Evolutionary conservation across 2,329 filamentous ascomycete species (phyloP).

Genomic region (Endoconidiophora laricicola): DNA sequence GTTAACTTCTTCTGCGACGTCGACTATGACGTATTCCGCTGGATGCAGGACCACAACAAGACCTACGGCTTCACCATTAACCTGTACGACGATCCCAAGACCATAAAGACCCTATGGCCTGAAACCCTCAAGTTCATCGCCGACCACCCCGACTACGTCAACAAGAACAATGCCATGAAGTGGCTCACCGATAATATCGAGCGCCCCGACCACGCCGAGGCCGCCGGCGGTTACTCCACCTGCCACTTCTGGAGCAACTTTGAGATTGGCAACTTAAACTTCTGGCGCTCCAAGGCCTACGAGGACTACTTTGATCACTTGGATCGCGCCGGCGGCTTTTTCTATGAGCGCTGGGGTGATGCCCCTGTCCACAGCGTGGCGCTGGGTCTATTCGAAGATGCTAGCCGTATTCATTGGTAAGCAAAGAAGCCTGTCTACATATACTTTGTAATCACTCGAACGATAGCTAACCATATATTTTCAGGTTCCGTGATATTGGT

Average conservation of each 20-base stretch:
- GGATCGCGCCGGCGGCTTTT: slow-evolving; percentile 88
- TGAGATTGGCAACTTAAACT: slow-evolving; percentile 82
- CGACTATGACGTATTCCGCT: slow-evolving; percentile 96
- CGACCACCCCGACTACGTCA: slow-evolving; percentile 64
- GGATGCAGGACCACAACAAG: slow-evolving; percentile 96
- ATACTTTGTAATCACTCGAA: too few relatives aligned
- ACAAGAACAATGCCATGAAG: slow-evolving; percentile 67
- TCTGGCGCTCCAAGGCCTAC: slow-evolving; percentile 81
- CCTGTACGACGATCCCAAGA: slow-evolving; percentile 80
- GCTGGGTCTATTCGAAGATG: slow-evolving; percentile 79
- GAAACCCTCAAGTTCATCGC: slow-evolving; percentile 83
- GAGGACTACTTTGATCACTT: slow-evolving; percentile 94
- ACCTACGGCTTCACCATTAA: slow-evolving; percentile 98
- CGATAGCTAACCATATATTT: slow-evolving; percentile 11
- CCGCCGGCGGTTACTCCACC: slow-evolving; percentile 86
- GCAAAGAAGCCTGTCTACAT: slow-evolving; percentile 26
- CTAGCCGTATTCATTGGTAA: slow-evolving; percentile 73
- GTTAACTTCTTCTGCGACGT: slow-evolving; percentile 99
- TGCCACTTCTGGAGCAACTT: slow-evolving; percentile 99
- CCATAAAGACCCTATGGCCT: slow-evolving; percentile 83
- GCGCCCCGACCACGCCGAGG: slow-evolving; percentile 61
- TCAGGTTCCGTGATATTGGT: slow-evolving; percentile 95
- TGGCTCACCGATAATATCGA: slow-evolving; percentile 71
- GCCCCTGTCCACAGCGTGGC: slow-evolving; percentile 93
- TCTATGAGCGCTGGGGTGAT: slow-evolving; percentile 97